Conservation (phyloP, 2,329 filamentous ascomycete genomes). For the Chaetomiaceae sp. region DNA sequence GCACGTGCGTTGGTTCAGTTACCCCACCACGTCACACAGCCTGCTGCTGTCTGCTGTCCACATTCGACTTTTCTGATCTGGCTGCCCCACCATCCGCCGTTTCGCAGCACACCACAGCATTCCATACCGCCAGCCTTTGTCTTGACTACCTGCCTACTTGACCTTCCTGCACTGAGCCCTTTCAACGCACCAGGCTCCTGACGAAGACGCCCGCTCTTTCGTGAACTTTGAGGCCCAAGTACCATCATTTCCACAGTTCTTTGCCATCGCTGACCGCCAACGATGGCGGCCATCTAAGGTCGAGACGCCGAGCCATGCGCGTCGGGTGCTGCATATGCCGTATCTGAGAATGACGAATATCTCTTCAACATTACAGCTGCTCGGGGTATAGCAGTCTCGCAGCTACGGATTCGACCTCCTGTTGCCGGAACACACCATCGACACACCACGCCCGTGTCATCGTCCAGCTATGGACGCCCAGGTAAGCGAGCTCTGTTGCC, state of each 20-base stretch:
- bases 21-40: not conserved
- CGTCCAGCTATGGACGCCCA: slow-evolving; percentile 28
- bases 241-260: not conserved
- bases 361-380: slow-evolving; percentile 19
- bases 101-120: slow-evolving; percentile 8
- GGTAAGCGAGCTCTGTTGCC: slow-evolving; percentile 20
- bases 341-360: slow-evolving; percentile 25
- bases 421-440: slow-evolving; percentile 3
- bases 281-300: slow-evolving; percentile 21
- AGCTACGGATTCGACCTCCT: slow-evolving; percentile 4
- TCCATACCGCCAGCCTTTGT: slow-evolving; percentile 15
- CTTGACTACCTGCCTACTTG: no score
- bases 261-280: not conserved
- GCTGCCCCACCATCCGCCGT: slow-evolving; percentile 15
- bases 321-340: slow-evolving; percentile 21
- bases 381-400: slow-evolving; percentile 27
- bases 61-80: slow-evolving; percentile 14
- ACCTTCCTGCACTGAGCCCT: not conserved
- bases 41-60: slow-evolving; percentile 7
- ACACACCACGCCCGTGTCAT: slow-evolving; percentile 5
- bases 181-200: not conserved
- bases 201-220: not conserved
- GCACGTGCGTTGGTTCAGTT: not conserved
- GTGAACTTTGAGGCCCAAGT: no score
- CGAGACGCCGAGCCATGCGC: slow-evolving; percentile 18